These are phyloP conservation scores for Cynanchum wilfordii DNA, from an alignment of 257 asterid genomes.

Conservation along the genomic window DNA sequence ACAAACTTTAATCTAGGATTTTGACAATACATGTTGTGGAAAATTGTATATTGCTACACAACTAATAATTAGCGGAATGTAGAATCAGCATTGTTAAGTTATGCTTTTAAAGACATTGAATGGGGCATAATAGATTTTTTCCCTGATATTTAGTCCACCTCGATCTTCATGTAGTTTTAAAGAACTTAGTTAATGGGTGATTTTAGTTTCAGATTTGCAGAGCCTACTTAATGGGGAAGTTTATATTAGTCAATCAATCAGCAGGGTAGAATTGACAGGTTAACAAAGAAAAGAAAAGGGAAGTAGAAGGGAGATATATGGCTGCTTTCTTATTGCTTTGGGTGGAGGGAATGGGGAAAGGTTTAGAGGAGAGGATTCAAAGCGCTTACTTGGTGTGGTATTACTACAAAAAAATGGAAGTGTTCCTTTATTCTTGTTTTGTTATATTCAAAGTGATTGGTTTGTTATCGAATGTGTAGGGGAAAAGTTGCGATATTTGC, in stretches of 20 bases:
- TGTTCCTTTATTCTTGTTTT: neutral
- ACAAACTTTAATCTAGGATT: neutral
- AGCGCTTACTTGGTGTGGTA: neutral
- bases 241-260: neutral
- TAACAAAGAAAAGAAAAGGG: neutral
- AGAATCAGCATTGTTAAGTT: neutral
- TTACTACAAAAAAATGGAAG: neutral
- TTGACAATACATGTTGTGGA: neutral
- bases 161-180: neutral
- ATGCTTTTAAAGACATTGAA: neutral
- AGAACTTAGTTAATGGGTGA: neutral
- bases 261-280: neutral
- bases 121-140: neutral
- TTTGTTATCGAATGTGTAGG: no score
- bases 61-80: neutral
- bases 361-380: neutral
- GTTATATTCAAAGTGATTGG: neutral
- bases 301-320: neutral
- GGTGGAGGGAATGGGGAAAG: neutral
- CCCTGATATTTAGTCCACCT: neutral
- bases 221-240: neutral
- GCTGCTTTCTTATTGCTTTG: neutral
- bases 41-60: neutral
- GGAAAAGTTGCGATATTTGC: no score
- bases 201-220: neutral